phyloP scores from a whole-genome alignment of 108 stramenopile species.

The Cyclostephanos tholiformis region DNA sequence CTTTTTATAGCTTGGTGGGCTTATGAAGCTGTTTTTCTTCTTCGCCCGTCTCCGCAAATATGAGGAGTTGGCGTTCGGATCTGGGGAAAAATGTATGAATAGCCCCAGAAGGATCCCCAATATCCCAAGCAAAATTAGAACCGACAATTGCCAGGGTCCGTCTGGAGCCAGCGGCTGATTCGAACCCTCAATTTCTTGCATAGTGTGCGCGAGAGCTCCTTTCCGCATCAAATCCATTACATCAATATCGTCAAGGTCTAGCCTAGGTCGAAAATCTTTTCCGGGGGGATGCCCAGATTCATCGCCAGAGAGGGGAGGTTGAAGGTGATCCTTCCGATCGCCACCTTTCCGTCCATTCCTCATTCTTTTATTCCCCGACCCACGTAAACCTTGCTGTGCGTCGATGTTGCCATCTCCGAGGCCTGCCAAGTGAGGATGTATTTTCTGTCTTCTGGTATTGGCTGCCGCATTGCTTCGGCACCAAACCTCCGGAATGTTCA shows the following conservation, averaged over 20 bases:
- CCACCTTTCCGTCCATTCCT: slow-evolving; percentile 5
- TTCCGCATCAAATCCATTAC: slow-evolving; percentile 11
- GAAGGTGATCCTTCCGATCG: slow-evolving; percentile 11
- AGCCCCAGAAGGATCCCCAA: slow-evolving; percentile 64
- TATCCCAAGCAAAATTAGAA: slow-evolving; percentile 60
- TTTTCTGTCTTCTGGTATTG: background rate
- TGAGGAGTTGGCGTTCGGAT: slow-evolving; percentile 22
- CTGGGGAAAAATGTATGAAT: slow-evolving; percentile 61
- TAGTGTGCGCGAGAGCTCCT: background rate
- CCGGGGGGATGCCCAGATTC: background rate
- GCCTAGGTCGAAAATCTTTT: background rate
- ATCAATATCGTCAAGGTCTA: slow-evolving; percentile 1
- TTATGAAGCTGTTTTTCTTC: slow-evolving; percentile 11
- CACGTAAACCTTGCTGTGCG: slow-evolving; percentile 31
- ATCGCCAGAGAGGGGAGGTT: background rate
- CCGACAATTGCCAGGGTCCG: slow-evolving; percentile 67
- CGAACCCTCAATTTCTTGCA: slow-evolving; percentile 3
- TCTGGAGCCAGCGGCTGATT: slow-evolving; percentile 11
- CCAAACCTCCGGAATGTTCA: background rate
- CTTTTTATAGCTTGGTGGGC: slow-evolving; percentile 45
- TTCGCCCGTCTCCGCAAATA: slow-evolving; percentile 25
- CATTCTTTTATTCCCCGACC: slow-evolving; percentile 21
- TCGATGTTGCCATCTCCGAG: slow-evolving; percentile 68
- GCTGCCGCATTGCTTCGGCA: background rate
- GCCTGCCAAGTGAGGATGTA: slow-evolving; percentile 59